Evolutionary conservation across 495 filamentous ascomycete species (phyloP).

Genomic region (Neurospora terricola): DNA sequence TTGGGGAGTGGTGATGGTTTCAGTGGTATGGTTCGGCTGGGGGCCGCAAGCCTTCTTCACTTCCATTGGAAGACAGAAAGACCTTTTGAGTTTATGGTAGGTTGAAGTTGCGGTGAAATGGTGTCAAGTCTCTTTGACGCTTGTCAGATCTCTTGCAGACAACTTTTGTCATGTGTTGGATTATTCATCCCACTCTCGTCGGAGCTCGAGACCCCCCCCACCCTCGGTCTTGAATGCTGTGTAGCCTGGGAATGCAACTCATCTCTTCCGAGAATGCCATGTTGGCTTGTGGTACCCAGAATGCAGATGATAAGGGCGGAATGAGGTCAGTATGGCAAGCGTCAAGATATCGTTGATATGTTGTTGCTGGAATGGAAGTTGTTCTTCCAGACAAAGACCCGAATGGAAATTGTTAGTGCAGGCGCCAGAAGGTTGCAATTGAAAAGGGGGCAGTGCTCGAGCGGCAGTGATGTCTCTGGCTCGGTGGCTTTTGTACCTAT

Average conservation of each 20-base stretch:
- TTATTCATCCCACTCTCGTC: background rate
- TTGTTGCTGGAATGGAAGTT: background rate
- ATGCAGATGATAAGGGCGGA: background rate
- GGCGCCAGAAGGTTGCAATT: background rate
- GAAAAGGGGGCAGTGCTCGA: background rate
- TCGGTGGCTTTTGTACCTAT: background rate
- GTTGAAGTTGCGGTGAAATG: background rate
- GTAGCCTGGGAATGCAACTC: background rate
- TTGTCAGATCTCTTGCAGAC: background rate
- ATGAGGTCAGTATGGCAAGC: background rate
- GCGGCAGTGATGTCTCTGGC: background rate
- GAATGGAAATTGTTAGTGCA: background rate
- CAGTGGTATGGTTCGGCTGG: background rate
- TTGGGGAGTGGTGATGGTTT: background rate
- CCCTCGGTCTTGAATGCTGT: background rate
- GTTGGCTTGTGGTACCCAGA: background rate
- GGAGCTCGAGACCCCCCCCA: background rate
- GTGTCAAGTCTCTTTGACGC: background rate
- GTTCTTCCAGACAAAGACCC: background rate
- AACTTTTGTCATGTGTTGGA: background rate
- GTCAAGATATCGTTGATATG: background rate
- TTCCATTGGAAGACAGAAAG: background rate
- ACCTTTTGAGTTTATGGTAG: background rate
- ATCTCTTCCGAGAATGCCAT: background rate
- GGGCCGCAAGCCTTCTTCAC: background rate